Conservation (phyloP, 2,329 filamentous ascomycete genomes). For the Paraconiothyrium brasiliense region DNA sequence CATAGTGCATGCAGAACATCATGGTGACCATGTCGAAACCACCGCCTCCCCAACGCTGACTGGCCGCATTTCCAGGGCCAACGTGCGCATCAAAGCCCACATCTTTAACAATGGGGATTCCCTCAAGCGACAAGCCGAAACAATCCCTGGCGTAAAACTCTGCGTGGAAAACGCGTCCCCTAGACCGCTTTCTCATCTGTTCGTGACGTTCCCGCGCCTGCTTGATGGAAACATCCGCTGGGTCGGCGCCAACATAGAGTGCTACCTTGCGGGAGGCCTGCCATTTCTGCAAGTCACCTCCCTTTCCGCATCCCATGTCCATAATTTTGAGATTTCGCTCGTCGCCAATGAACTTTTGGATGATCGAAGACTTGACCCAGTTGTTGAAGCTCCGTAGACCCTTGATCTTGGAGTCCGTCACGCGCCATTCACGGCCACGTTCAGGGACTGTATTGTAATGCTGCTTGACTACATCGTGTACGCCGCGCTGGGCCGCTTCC, state of each 20-base stretch:
- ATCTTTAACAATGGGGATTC: constrained; percentile 81
- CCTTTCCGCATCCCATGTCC: constrained; percentile 96
- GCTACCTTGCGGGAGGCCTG: constrained; percentile 89
- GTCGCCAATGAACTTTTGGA: constrained; percentile 81
- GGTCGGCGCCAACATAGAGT: constrained; percentile 93
- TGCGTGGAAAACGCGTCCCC: constrained; percentile 76
- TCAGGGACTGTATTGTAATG: constrained; percentile 98
- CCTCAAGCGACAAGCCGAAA: constrained; percentile 83
- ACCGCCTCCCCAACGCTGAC: constrained; percentile 74
- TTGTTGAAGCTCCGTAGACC: constrained; percentile 96
- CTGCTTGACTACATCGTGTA: constrained; percentile 86
- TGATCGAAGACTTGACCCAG: constrained; percentile 97
- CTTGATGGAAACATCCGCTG: constrained; percentile 88
- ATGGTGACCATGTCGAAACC: constrained; percentile 94
- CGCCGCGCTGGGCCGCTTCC: constrained; percentile 61
- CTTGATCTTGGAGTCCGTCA: constrained; percentile 93
- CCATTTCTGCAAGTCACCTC: constrained; percentile 95
- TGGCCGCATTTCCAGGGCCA: constrained; percentile 67
- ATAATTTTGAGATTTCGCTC: constrained; percentile 76
- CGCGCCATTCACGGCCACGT: constrained; percentile 91
- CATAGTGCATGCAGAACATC: constrained; percentile 99
- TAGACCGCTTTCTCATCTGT: constrained; percentile 70
- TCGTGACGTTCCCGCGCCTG: constrained; percentile 88
- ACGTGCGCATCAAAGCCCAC: constrained; percentile 85
- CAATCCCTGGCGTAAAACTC: constrained; percentile 93